Base-by-base conservation (phyloP, 176 grass and related monocot genomes). In the Bothriochloa decipiens region DNA sequence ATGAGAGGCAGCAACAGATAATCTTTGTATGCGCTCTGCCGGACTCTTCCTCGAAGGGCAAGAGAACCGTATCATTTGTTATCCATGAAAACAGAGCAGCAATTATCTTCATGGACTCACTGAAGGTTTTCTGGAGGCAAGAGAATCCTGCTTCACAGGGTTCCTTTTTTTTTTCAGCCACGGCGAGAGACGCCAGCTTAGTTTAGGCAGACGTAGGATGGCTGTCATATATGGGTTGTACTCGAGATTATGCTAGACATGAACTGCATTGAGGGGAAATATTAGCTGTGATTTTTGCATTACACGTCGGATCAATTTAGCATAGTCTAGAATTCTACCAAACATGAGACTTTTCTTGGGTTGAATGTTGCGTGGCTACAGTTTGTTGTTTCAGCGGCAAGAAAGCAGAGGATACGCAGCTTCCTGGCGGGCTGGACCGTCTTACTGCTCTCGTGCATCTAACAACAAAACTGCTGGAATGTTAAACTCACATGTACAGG, bases 1-100 rank as follows among this genome's bases (percentile, higher is more conserved):
- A 94, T 88, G 78, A 82, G 83, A 57, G 5, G 28, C 18, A 6
- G 3, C 60, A 70, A 11, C 27, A 77, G 29, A 86, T 58, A 32
- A 75, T 7, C 26, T 35, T 0, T 8, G 13, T 22, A 41, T 45
- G 37, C 11, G 49, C 14, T 80, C 27, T 16, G 1, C 27, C 50
- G 61, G 46, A 29, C 36, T 58, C 41, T 42, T 80, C 7, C 47
- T 15, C 0, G 20, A 62, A 35, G 25, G 65, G 11, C 76, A 11
- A 11, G 45, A 74, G 23, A 64, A 45, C 36, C 12, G 18, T 45
- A 37, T 43, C 25, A 57, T 74, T 53, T 86, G 33, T 25, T 33
- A n/a, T 40, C 14, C 49, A 53, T 16, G 0, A 55, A 20, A 20
- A 33, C 23, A 23, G 7, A 46, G 43, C 70, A 26, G n/a, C 6